Evolutionary conservation across 768 basidiomycete species (phyloP).

Genomic region (Leccinum subgranulosum): DNA sequence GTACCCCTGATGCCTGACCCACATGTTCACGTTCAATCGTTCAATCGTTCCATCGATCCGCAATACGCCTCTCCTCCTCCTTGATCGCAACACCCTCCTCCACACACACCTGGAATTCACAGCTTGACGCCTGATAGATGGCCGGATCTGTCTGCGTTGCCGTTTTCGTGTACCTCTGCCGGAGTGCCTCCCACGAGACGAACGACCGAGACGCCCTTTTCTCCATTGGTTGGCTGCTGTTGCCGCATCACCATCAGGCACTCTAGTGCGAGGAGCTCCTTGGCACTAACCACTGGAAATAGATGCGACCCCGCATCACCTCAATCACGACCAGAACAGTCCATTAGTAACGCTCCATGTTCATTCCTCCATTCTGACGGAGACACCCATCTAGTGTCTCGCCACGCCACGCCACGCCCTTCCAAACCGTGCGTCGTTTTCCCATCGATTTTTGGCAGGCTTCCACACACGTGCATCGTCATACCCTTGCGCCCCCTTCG

Average conservation of each 20-base stretch:
- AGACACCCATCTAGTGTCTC: neutral
- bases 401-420: neutral
- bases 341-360: neutral
- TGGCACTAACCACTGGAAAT: neutral
- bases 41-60: conserved; percentile 14
- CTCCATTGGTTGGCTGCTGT: neutral
- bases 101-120: conserved; percentile 2
- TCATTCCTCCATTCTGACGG: neutral
- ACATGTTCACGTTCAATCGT: neutral
- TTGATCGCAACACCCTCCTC: conserved; percentile 9
- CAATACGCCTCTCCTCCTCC: conserved; percentile 2
- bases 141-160: conserved; percentile 3
- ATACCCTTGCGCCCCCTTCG: neutral
- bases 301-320: neutral
- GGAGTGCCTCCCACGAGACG: neutral
- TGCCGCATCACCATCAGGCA: conserved; percentile 4
- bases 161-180: conserved; percentile 9
- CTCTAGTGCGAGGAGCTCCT: neutral
- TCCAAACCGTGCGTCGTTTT: neutral
- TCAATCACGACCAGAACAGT: neutral
- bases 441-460: neutral
- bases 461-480: conserved; percentile 4
- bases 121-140: conserved; percentile 5
- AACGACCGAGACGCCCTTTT: neutral
- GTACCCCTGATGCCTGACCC: neutral